Evolutionary conservation across 108 stramenopile genomes (phyloP).

Genomic region (Nitzschia inconspicua): DNA sequence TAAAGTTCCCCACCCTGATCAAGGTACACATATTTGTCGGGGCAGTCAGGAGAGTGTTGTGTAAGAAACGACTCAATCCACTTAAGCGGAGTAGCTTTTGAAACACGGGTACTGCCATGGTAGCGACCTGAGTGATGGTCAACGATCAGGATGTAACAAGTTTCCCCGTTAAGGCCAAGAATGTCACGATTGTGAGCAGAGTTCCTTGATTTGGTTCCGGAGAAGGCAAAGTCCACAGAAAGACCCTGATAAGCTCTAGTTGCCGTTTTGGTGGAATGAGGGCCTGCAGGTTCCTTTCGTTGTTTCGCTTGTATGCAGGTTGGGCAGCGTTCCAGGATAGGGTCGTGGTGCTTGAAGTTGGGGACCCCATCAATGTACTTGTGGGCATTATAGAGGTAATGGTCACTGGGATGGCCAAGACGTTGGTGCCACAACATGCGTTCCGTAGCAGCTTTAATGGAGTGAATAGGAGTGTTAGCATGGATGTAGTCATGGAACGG

Average conservation of each 20-base stretch:
- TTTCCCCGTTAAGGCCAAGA: too few relatives aligned
- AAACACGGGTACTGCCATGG: too few relatives aligned
- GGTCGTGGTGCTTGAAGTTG: neutral
- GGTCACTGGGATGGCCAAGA: constrained; percentile 13
- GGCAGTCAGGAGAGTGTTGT: neutral
- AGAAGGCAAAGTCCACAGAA: neutral
- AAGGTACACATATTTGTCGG: constrained; percentile 18
- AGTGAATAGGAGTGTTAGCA: too few relatives aligned
- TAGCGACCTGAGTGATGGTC: too few relatives aligned
- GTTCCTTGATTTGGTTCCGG: too few relatives aligned
- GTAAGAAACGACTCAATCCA: too few relatives aligned
- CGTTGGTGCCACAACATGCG: constrained; percentile 36
- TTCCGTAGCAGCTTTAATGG: too few relatives aligned
- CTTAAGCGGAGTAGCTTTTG: too few relatives aligned
- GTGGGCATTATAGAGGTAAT: constrained; percentile 19
- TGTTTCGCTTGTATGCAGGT: constrained; percentile 29
- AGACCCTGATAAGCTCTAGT: neutral
- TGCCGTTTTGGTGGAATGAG: neutral
- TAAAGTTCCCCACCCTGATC: constrained; percentile 30
- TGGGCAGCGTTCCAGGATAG: constrained; percentile 15
- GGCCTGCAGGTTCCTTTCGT: constrained; percentile 19
- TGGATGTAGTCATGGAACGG: too few relatives aligned
- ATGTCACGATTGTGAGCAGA: too few relatives aligned
- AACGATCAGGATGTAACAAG: too few relatives aligned
- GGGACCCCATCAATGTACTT: constrained; percentile 18